Evolutionary conservation across 2,329 filamentous ascomycete species (phyloP).

Genomic region (Claviceps pusilla): DNA sequence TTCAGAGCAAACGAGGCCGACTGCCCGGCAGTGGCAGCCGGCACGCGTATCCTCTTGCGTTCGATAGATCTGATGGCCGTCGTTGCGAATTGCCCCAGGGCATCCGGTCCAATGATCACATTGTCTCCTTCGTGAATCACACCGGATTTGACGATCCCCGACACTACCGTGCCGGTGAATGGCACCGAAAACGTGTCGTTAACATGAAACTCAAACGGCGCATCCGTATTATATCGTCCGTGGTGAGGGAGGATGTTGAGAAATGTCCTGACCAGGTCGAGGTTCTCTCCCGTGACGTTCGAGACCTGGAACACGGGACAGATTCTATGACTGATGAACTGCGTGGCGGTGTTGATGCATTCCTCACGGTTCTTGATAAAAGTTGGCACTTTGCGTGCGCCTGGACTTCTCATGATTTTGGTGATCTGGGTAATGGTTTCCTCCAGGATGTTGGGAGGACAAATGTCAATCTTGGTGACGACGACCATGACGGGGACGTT

Average conservation of each 20-base stretch:
- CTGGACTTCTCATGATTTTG: slow-evolving; percentile 85
- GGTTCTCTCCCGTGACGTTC: slow-evolving; percentile 84
- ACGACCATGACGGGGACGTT: slow-evolving; percentile 98
- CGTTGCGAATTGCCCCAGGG: slow-evolving; percentile 72
- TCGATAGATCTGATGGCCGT: slow-evolving; percentile 88
- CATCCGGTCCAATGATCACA: slow-evolving; percentile 79
- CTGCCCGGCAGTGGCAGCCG: slow-evolving; percentile 78
- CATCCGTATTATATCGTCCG: slow-evolving; percentile 76
- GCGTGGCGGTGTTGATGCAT: slow-evolving; percentile 85
- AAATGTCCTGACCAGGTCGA: slow-evolving; percentile 83
- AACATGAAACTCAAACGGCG: slow-evolving; percentile 84
- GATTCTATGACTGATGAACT: slow-evolving; percentile 89
- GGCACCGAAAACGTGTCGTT: slow-evolving; percentile 98
- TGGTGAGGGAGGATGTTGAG: slow-evolving; percentile 91
- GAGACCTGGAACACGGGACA: slow-evolving; percentile 97
- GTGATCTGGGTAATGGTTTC: slow-evolving; percentile 85
- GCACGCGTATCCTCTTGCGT: slow-evolving; percentile 78
- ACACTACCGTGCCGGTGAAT: slow-evolving; percentile 91
- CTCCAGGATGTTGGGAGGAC: slow-evolving; percentile 84
- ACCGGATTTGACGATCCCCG: slow-evolving; percentile 78
- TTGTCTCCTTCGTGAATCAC: slow-evolving; percentile 82
- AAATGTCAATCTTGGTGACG: slow-evolving; percentile 96
- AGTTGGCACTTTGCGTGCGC: slow-evolving; percentile 86
- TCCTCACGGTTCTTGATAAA: slow-evolving; percentile 87
- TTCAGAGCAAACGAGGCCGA: slow-evolving; percentile 85